Percentiles rank a stretch among this genome's conserved stretches.
phyloP scores from a whole-genome alignment of 176 grass and related monocot species.

The Musa acuminata region DNA sequence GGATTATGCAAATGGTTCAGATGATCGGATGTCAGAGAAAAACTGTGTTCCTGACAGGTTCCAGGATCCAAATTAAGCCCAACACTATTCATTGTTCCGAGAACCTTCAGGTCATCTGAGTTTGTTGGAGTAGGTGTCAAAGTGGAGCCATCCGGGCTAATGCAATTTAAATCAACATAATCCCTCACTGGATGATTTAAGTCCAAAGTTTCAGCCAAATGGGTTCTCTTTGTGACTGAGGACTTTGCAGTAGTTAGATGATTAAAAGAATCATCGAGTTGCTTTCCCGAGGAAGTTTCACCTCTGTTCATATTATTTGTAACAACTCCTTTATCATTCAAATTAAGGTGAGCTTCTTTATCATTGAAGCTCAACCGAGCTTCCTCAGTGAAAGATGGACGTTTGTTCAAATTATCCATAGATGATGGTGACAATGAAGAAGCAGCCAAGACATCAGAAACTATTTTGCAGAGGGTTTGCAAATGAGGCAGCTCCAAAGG shows the following conservation, averaged over 20 bases:
- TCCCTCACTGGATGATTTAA: slow-evolving; percentile 32
- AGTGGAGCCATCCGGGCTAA: slow-evolving; percentile 23
- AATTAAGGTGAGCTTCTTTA: slow-evolving; percentile 24
- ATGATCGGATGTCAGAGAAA: slow-evolving; percentile 16
- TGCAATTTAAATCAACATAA: slow-evolving; percentile 17
- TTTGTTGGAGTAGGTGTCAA: slow-evolving; percentile 27
- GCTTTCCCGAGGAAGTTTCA: slow-evolving; percentile 12
- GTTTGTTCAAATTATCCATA: slow-evolving; percentile 17
- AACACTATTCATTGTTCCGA: slow-evolving; percentile 23
- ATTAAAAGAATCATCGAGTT: slow-evolving; percentile 12
- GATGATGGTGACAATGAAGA: neutral
- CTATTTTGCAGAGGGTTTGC: slow-evolving; percentile 37
- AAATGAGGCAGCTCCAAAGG: slow-evolving; percentile 42
- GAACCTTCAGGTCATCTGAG: slow-evolving; percentile 2
- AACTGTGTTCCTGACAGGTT: slow-evolving; percentile 16
- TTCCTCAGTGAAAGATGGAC: slow-evolving; percentile 22
- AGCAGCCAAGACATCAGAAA: slow-evolving; percentile 27
- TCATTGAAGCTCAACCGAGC: slow-evolving; percentile 26
- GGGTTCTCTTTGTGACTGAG: slow-evolving; percentile 14
- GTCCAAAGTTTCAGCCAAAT: slow-evolving; percentile 32
- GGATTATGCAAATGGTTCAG: slow-evolving; percentile 15
- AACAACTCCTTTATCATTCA: slow-evolving; percentile 29
- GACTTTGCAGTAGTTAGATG: slow-evolving; percentile 1
- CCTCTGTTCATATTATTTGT: slow-evolving; percentile 28
- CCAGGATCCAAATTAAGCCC: slow-evolving; percentile 24